These are phyloP conservation scores for Botrytis byssoidea DNA, from an alignment of 2,329 filamentous ascomycete species.

Conservation along the genomic window DNA sequence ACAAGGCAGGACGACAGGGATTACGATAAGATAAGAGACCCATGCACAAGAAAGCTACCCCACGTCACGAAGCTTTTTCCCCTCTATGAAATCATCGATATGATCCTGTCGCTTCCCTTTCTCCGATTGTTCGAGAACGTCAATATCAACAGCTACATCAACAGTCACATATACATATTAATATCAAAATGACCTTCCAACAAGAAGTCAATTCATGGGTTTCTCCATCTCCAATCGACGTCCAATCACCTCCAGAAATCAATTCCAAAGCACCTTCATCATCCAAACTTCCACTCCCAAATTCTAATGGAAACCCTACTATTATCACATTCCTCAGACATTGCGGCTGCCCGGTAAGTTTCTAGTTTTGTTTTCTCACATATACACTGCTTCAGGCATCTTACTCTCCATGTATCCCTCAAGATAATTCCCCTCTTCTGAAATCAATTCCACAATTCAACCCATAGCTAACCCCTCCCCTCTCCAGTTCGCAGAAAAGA, in stretches of 20 bases:
- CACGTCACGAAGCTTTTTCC: conserved; percentile 12
- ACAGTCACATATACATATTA: neutral
- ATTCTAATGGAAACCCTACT: conserved; percentile 51
- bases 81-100: conserved; percentile 11
- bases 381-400: too few species aligned
- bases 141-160: neutral
- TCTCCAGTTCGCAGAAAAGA: conserved; percentile 57
- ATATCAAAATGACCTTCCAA: conserved; percentile 35
- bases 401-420: too few species aligned
- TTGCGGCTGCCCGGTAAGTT: conserved; percentile 71
- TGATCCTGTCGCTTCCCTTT: neutral
- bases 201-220: conserved; percentile 37
- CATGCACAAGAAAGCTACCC: neutral
- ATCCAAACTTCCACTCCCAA: conserved; percentile 51
- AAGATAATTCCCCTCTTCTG: neutral
- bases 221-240: conserved; percentile 35
- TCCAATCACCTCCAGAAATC: conserved; percentile 50
- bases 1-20: neutral
- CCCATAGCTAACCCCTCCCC: conserved; percentile 5
- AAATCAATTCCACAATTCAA: neutral
- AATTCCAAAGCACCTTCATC: conserved; percentile 57
- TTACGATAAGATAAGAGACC: conserved; percentile 16
- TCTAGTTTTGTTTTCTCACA: neutral
- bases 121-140: neutral
- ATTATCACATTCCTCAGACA: conserved; percentile 69